Percentiles rank a stretch among this genome's conserved stretches.
These are phyloP conservation scores for Fusarium sp. DNA, from an alignment of 2,329 filamentous ascomycete species.

Conservation along the genomic window DNA sequence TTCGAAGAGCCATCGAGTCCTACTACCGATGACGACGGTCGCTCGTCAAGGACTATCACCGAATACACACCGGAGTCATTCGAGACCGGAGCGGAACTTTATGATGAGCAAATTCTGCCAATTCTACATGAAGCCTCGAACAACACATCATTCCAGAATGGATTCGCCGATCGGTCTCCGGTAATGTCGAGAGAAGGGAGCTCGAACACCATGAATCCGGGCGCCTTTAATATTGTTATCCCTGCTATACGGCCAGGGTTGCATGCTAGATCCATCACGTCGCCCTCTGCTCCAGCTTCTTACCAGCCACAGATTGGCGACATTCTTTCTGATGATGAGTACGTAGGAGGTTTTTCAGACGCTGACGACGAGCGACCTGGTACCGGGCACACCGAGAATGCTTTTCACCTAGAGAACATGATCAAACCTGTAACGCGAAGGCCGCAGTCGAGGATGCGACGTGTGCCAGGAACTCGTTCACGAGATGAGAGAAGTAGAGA, in stretches of 20 bases:
- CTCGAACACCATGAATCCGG: conserved; percentile 74
- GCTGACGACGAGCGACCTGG: conserved; percentile 72
- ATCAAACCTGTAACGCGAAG: conserved; percentile 71
- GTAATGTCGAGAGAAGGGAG: conserved; percentile 72
- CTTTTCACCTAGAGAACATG: conserved; percentile 73
- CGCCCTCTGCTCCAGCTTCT: conserved; percentile 74
- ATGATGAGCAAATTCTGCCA: conserved; percentile 93
- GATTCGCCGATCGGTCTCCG: conserved; percentile 82
- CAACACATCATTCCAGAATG: conserved; percentile 87
- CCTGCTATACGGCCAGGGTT: conserved; percentile 72
- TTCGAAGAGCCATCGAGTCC: conserved; percentile 79
- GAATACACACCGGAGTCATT: conserved; percentile 76
- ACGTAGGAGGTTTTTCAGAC: conserved; percentile 82
- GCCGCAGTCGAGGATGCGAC: conserved; percentile 62
- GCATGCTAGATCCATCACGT: conserved; percentile 88
- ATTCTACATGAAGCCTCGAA: conserved; percentile 90
- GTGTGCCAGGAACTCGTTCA: conserved; percentile 53
- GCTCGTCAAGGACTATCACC: conserved; percentile 74
- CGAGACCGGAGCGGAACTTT: conserved; percentile 84
- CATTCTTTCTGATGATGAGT: conserved; percentile 83
- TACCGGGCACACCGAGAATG: conserved; percentile 60
- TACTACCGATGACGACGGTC: conserved; percentile 70
- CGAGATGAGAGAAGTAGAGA: conserved; percentile 55
- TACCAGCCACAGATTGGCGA: conserved; percentile 71
- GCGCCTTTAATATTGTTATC: conserved; percentile 66